These are phyloP conservation scores for Davidsoniella australis DNA, from an alignment of 2,329 filamentous ascomycete species.

Conservation along the genomic window DNA sequence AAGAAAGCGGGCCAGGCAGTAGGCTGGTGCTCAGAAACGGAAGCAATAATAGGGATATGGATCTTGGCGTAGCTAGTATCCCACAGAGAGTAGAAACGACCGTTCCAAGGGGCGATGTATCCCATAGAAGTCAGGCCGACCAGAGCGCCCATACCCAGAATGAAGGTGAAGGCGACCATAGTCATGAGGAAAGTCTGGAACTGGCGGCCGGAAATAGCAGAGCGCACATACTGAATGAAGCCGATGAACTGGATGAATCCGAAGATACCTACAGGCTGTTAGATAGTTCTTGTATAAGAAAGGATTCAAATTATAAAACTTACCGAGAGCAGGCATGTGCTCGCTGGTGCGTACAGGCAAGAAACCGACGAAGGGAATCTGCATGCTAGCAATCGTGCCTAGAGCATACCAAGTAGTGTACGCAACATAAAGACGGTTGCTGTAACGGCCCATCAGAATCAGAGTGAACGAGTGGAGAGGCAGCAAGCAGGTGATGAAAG, in stretches of 20 bases:
- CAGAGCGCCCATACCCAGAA: slow-evolving; percentile 55
- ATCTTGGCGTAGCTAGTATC: slow-evolving; percentile 98
- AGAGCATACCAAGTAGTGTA: slow-evolving; percentile 98
- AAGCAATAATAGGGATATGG: slow-evolving; percentile 97
- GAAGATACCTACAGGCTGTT: slow-evolving; percentile 55
- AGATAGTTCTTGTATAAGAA: neutral
- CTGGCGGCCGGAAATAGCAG: slow-evolving; percentile 79
- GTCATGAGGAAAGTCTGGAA: slow-evolving; percentile 79
- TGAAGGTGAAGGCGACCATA: slow-evolving; percentile 58
- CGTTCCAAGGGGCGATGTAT: slow-evolving; percentile 92
- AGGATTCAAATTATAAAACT: slow-evolving; percentile 17
- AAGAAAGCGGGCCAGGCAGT: slow-evolving; percentile 99
- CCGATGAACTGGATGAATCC: slow-evolving; percentile 86
- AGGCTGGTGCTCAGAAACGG: slow-evolving; percentile 97
- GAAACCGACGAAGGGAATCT: slow-evolving; percentile 97
- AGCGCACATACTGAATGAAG: slow-evolving; percentile 77
- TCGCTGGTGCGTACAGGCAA: slow-evolving; percentile 91
- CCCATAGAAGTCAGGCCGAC: slow-evolving; percentile 76
- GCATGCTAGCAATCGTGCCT: slow-evolving; percentile 93
- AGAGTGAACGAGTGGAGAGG: slow-evolving; percentile 88
- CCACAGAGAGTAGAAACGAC: slow-evolving; percentile 98
- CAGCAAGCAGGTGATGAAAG: slow-evolving; percentile 96
- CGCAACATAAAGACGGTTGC: slow-evolving; percentile 80
- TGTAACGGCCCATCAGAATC: slow-evolving; percentile 93
- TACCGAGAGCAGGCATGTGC: slow-evolving; percentile 92